Evolutionary conservation across 2,329 filamentous ascomycete species (phyloP), one percentile per base, ranked within the genome.

Genomic region (Neurospora sp.): DNA sequence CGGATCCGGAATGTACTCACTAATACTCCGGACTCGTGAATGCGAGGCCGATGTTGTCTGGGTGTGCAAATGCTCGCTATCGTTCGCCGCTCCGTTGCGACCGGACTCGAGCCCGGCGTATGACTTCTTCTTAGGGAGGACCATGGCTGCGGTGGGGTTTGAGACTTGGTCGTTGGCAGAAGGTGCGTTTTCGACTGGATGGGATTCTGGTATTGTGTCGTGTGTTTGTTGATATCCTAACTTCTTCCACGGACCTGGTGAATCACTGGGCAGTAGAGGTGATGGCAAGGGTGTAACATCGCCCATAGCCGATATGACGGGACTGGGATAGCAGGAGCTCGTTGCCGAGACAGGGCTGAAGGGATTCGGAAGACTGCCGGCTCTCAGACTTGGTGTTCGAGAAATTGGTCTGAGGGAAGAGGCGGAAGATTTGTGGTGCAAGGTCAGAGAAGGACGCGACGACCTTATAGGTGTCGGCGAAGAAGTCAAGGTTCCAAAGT

Each of bases 1-100:
- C 5, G 87, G 82, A 69, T 96, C 91, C 2, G 93, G 93, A 0
- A 89, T 85, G 79, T 97, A 97, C 73, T 97, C 94, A 81, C 93
- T 97, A 36, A 96, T 82, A 79, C 94, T 97, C 75, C 94, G 87
- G 78, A 96, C 93, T 71, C 92, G 87, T 12, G 83, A 83, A 78
- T 92, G 91, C 15, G 15, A 62, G 23, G 52, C 28, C 15, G 52
- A 62, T 10, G 52, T 36, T 36, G 74, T 57, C 74, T 79, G 69
- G 38, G 76, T 77, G 69, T 77, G 77, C 41, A 76, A 77, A 67
- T 74, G 74, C 67, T 33, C 19, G 68, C 72, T 68, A 66, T 77
- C 74, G 66, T 79, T 74, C 19, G 78, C 76, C 57, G 74, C 70
- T 65, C 76, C 77, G 19, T 74, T 76, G 67, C 71, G 76, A 70